Conservation (phyloP, 371 early-diverging fungal species). For the Cokeromyces recurvatus region DNA sequence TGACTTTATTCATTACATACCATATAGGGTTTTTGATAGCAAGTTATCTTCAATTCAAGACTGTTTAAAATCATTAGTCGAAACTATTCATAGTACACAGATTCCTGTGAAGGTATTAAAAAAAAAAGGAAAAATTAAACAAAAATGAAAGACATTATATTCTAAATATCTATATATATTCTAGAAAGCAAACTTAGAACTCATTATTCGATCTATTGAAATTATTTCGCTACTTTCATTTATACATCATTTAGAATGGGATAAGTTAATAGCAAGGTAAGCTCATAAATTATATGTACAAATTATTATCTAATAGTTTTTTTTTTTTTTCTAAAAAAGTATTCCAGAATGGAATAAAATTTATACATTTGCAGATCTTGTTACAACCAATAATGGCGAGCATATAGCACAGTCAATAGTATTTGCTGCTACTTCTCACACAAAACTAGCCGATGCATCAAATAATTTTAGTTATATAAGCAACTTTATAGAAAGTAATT, state of each 20-base stretch:
- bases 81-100: neutral
- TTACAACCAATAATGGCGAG: constrained; percentile 13
- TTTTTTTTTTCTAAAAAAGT: no score
- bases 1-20: no score
- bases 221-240: constrained; percentile 1
- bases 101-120: constrained; percentile 1
- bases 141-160: no score
- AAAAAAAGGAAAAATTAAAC: no score
- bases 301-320: no score
- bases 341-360: neutral
- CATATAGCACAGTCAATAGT: constrained; percentile 1
- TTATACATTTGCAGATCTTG: constrained; percentile 3
- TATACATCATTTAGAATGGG: constrained; percentile 2
- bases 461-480: neutral
- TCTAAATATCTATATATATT: no score
- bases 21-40: no score
- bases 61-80: neutral
- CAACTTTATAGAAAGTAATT: constrained; percentile 6
- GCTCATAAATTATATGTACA: no score
- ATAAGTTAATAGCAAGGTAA: constrained; percentile 2
- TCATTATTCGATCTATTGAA: neutral
- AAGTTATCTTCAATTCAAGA: no score
- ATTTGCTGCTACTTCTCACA: neutral
- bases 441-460: neutral
- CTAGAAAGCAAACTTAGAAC: no score